phyloP scores from a whole-genome alignment of 805 yeast genomes.

The Henningerozyma blattae region DNA sequence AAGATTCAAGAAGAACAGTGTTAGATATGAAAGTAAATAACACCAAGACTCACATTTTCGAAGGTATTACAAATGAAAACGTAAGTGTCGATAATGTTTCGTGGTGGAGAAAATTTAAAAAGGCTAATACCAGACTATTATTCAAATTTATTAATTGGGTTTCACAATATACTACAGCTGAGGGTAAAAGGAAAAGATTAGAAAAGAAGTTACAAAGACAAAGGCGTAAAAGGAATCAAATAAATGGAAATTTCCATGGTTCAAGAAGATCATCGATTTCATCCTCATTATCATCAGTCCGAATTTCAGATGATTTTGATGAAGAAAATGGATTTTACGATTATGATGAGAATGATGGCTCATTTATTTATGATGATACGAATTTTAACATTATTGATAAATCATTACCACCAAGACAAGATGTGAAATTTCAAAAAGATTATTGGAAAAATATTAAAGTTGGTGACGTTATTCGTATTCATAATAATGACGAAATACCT shows the following conservation, averaged over 20 bases:
- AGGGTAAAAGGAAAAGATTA: constrained; percentile 21
- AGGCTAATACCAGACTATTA: constrained; percentile 29
- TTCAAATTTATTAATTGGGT: constrained; percentile 16
- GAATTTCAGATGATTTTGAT: constrained; percentile 19
- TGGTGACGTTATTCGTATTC: constrained; percentile 62
- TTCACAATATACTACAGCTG: constrained; percentile 21
- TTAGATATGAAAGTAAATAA: constrained; percentile 69
- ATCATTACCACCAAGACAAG: constrained; percentile 33
- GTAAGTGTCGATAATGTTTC: constrained; percentile 53
- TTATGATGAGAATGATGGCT: constrained; percentile 30
- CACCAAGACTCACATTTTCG: constrained; percentile 54
- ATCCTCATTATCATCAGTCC: constrained; percentile 16
- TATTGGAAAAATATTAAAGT: constrained; percentile 61
- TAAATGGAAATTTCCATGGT: constrained; percentile 2
- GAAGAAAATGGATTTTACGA: constrained; percentile 26
- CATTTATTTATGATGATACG: constrained; percentile 35
- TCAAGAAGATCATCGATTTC: constrained; percentile 28
- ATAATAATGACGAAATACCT: constrained; percentile 69
- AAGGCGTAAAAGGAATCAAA: constrained; percentile 4
- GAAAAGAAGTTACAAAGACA: constrained; percentile 10
- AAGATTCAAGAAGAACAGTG: constrained; percentile 65
- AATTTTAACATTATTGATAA: constrained; percentile 45
- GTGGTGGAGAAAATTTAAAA: constrained; percentile 60
- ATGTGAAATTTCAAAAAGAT: constrained; percentile 24
- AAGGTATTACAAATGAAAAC: constrained; percentile 45